Evolutionary conservation across 352 stramenopile genomes (phyloP).

Genomic region (Pythium pyrilobum): DNA sequence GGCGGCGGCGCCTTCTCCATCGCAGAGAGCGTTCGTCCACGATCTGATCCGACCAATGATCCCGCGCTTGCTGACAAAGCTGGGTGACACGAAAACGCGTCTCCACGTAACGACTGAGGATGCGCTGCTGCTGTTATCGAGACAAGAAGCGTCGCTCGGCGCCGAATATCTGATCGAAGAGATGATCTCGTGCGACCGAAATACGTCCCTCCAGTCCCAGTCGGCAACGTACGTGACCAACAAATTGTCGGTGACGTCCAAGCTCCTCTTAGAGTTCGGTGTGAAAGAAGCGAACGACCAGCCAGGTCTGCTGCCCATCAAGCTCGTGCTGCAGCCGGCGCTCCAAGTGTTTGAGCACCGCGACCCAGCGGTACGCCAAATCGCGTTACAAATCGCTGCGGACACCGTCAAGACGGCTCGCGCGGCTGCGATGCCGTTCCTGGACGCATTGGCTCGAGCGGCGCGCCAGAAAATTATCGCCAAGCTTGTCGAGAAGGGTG

Average conservation of each 20-base stretch:
- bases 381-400: conserved; percentile 62
- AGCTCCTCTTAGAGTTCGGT: conserved; percentile 74
- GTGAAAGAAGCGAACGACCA: conserved; percentile 46
- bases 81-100: conserved; percentile 69
- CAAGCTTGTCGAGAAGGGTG: conserved; percentile 66
- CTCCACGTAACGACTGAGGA: conserved; percentile 73
- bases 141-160: conserved; percentile 52
- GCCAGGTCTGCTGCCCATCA: conserved; percentile 38
- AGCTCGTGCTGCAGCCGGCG: conserved; percentile 61
- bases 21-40: conserved; percentile 16
- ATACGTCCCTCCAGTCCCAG: conserved; percentile 37
- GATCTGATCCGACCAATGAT: conserved; percentile 63
- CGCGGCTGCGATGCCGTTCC: conserved; percentile 55
- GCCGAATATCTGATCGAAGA: conserved; percentile 72
- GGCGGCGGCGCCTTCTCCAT: conserved; percentile 9
- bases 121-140: conserved; percentile 57
- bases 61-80: conserved; percentile 59
- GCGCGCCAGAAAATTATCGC: conserved; percentile 78
- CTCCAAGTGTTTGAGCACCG: conserved; percentile 71
- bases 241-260: conserved; percentile 66
- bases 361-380: conserved; percentile 56
- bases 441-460: conserved; percentile 56
- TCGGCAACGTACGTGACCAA: conserved; percentile 60
- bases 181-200: conserved; percentile 65
- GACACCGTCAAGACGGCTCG: conserved; percentile 60